phyloP scores from a whole-genome alignment of 2,329 filamentous ascomycete genomes.

The Xylaria arbuscula region DNA sequence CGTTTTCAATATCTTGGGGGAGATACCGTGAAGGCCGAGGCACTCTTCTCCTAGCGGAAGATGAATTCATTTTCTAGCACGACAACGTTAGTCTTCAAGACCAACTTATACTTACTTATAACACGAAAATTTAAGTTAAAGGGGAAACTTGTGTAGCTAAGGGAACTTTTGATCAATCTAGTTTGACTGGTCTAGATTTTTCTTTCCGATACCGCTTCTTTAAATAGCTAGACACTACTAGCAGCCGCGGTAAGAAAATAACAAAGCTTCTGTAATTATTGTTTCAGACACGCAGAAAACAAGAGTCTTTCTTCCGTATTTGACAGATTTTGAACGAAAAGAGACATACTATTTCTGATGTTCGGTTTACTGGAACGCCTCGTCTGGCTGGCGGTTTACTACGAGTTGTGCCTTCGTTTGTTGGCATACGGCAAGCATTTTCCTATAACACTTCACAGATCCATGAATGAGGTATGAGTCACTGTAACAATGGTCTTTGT shows the following conservation, averaged over 20 bases:
- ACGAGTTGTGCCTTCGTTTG: neutral
- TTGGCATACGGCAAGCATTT: neutral
- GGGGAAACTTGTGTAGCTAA: neutral
- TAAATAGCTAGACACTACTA: neutral
- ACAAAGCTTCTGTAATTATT: neutral
- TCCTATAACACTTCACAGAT: neutral
- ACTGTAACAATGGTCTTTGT: neutral
- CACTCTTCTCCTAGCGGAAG: neutral
- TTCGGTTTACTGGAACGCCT: too few species aligned
- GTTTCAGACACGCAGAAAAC: neutral
- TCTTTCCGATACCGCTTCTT: neutral
- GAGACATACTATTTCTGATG: too few species aligned
- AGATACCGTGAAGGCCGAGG: slow-evolving; percentile 12
- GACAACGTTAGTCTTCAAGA: neutral
- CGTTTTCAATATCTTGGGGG: slow-evolving; percentile 6
- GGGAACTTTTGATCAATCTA: neutral
- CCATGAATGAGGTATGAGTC: too few species aligned
- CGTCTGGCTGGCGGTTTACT: too few species aligned
- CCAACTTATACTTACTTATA: neutral
- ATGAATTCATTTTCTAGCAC: slow-evolving; percentile 3
- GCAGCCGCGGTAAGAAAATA: neutral
- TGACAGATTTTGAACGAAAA: too few species aligned
- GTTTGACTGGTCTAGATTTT: neutral
- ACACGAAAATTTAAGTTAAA: neutral
- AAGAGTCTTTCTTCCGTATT: too few species aligned